Base-by-base conservation (phyloP, 306 rosid genomes). In the Ceratonia siliqua region DNA sequence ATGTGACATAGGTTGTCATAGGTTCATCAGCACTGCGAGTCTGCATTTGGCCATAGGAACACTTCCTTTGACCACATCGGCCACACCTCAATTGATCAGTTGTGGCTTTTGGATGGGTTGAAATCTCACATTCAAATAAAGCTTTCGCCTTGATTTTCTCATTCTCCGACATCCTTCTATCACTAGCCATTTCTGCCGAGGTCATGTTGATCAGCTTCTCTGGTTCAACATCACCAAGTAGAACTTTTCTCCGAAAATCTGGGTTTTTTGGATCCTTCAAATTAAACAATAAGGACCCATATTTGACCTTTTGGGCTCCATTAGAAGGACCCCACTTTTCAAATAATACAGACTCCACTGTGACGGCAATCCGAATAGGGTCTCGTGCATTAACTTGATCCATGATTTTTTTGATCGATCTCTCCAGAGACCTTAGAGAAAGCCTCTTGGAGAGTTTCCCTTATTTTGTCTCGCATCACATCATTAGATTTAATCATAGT, bases 11-110 rank as follows among this genome's bases (percentile, higher is more conserved):
- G 3, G 97, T 94, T 17, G 98, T 91, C 98, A 93, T 94, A 17
- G 98, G 98, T 86, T 94, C 98, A 87, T 94, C 98, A 0, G 97
- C 98, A 87, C 98, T 89, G 63, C 98, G 88, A 2, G 96, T 91
- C 86, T 94, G 98, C 96, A 91, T 89, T 74, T 94, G 98, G 80
- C 87, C 87, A 73, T 94, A 89, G 64, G 98, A 88, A 67, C 87
- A 77, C 82, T 94, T 88, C 68, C 94, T 90, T 28, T 94, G 87
- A 41, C 96, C 92, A 15, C 97, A 91, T 52, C 97, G 85, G 15
- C 94, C 89, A 12, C 98, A 89, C 84, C 67, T 91, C 62, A 91
- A 94, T 45, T 94, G 97, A 85, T 91, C 94, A 2, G 98, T 93
- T 4, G 98, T 85, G 17, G 92, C 94, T 80, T 87, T 81, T n/a